phyloP scores from a whole-genome alignment of 1,284 basidiomycete species.

The Acaromyces ingoldii region DNA sequence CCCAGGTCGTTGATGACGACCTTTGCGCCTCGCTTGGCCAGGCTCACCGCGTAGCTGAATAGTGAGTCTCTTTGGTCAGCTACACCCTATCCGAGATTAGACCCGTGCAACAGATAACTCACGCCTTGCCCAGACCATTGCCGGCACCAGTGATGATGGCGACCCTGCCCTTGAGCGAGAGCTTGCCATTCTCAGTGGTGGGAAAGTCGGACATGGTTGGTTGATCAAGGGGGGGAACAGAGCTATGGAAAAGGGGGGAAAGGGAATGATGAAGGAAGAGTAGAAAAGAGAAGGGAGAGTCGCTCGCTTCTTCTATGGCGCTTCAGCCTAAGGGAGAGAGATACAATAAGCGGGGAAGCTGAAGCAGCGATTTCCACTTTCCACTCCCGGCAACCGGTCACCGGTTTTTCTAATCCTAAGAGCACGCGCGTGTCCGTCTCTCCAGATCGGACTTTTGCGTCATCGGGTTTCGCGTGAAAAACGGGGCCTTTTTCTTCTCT shows the following conservation, averaged over 20 bases:
- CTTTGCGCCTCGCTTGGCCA: constrained; percentile 76
- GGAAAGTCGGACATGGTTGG: constrained; percentile 45
- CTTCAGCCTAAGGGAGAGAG: no score
- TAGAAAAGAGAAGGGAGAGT: neutral
- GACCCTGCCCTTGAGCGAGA: constrained; percentile 77
- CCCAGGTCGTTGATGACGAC: constrained; percentile 61
- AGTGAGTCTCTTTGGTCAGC: neutral
- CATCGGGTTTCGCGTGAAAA: no score
- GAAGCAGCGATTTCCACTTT: no score
- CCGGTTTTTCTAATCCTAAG: no score
- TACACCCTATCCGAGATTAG: neutral
- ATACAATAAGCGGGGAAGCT: no score
- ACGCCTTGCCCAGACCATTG: constrained; percentile 87
- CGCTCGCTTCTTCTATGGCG: no score
- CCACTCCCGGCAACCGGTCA: no score
- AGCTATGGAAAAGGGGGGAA: neutral
- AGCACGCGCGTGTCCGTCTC: no score
- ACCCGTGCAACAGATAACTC: constrained; percentile 49
- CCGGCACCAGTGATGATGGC: constrained; percentile 94
- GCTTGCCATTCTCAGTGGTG: constrained; percentile 43
- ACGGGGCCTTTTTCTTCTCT: no score
- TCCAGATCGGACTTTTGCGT: no score
- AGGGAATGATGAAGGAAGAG: neutral
- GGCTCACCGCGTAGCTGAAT: constrained; percentile 77
- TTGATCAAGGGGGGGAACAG: no score